Evolutionary conservation across 2,329 filamentous ascomycete genomes (phyloP).

Genomic region (Aspergillus latus): DNA sequence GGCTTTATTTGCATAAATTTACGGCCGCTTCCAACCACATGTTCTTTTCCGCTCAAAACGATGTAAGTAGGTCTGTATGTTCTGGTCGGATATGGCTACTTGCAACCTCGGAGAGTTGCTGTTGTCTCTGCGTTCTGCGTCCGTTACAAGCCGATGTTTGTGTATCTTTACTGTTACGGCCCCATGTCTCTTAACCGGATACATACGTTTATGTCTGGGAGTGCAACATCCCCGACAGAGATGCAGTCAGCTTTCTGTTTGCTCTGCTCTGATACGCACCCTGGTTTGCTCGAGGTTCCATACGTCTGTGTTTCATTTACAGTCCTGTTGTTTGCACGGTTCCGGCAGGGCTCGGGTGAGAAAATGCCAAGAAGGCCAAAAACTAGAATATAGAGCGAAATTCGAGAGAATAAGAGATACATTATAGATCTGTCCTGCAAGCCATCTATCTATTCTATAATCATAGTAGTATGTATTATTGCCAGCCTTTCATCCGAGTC

Average conservation of each 20-base stretch:
- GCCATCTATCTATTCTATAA: not conserved
- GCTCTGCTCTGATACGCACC: constrained; percentile 6
- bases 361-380: constrained; percentile 17
- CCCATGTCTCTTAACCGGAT: constrained; percentile 13
- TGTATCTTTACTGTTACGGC: constrained; percentile 12
- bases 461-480: not conserved
- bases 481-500: constrained; percentile 12
- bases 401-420: constrained; percentile 11
- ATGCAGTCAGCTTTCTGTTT: constrained; percentile 6
- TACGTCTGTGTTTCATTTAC: constrained; percentile 18
- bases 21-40: constrained; percentile 21
- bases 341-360: constrained; percentile 7
- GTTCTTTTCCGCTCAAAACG: constrained; percentile 18
- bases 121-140: constrained; percentile 12
- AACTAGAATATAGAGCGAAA: constrained; percentile 25
- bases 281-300: constrained; percentile 18
- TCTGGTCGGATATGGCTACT: constrained; percentile 13
- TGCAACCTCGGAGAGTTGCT: constrained; percentile 19
- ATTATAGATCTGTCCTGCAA: not conserved
- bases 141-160: constrained; percentile 8
- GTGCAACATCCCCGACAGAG: constrained; percentile 3
- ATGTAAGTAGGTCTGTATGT: constrained; percentile 25
- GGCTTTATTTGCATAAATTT: constrained; percentile 21
- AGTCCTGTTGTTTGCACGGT: not conserved
- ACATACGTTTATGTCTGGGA: constrained; percentile 19